A percentile compares a stretch with the other conserved stretches of the same genome.
phyloP scores from a whole-genome alignment of 169 alveolate species.

The Amoebophrya sp. region DNA sequence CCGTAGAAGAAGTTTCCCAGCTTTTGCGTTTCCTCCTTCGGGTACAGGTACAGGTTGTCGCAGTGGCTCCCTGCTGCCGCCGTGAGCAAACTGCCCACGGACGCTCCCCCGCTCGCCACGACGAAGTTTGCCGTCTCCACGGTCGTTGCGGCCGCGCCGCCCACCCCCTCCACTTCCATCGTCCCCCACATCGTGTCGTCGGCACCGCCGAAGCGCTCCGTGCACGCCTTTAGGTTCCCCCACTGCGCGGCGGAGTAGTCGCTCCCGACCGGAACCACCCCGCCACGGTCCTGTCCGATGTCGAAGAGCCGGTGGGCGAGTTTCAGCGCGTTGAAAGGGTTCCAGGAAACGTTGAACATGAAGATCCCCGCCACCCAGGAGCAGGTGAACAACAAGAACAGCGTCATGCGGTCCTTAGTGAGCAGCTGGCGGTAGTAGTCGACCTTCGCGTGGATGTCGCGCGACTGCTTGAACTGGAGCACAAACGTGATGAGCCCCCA shows the following conservation, averaged over 20 bases:
- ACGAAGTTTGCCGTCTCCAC: background rate
- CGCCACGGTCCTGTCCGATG: background rate
- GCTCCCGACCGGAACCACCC: background rate
- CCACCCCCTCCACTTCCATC: too few species aligned
- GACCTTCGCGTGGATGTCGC: background rate
- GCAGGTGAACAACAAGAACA: background rate
- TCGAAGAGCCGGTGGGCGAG: background rate
- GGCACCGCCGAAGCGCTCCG: background rate
- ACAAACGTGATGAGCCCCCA: background rate
- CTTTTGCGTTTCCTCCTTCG: background rate
- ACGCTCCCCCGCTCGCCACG: too few species aligned
- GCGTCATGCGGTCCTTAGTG: background rate
- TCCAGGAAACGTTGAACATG: background rate
- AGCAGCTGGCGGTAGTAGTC: background rate
- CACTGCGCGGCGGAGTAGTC: background rate
- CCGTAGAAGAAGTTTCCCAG: background rate
- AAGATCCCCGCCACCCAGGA: background rate
- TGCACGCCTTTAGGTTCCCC: background rate
- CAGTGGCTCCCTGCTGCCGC: background rate
- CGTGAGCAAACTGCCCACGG: too few species aligned
- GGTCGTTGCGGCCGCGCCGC: too few species aligned
- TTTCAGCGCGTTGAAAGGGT: background rate
- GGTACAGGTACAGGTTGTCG: background rate
- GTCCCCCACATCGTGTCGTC: background rate
- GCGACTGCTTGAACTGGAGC: background rate